These are phyloP conservation scores for Basidioascus undulatus DNA, from an alignment of 768 basidiomycete genomes.

Conservation along the genomic window DNA sequence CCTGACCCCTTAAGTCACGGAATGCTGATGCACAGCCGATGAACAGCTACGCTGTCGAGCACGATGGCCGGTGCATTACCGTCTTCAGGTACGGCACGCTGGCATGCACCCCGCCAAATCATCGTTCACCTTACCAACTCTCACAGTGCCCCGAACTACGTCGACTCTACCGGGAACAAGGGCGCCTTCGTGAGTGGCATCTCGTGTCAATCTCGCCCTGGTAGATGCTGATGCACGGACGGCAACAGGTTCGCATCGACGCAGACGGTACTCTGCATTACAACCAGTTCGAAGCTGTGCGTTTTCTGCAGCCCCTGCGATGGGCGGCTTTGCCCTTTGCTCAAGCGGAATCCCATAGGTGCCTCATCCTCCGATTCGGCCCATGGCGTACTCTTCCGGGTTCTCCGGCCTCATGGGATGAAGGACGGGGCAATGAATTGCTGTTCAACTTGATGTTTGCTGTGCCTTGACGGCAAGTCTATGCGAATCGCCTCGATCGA, in stretches of 20 bases:
- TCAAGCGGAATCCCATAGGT: too few species aligned
- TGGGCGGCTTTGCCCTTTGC: too few species aligned
- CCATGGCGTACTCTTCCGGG: slow-evolving; percentile 1
- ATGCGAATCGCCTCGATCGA: too few species aligned
- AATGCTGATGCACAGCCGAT: slow-evolving; percentile 2
- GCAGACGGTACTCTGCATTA: slow-evolving; percentile 10
- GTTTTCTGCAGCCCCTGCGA: too few species aligned
- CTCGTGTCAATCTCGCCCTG: neutral
- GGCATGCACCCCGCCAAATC: slow-evolving; percentile 90
- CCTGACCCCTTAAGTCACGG: neutral
- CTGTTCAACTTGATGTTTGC: too few species aligned
- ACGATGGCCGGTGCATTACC: slow-evolving; percentile 81
- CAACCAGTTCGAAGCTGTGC: slow-evolving; percentile 11
- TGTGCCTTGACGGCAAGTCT: too few species aligned
- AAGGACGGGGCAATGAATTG: too few species aligned
- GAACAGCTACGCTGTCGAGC: slow-evolving; percentile 90
- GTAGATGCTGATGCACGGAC: slow-evolving; percentile 14
- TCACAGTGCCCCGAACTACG: slow-evolving; percentile 17
- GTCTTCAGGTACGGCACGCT: slow-evolving; percentile 24
- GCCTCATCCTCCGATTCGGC: slow-evolving; percentile 4
- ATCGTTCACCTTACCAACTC: too few species aligned
- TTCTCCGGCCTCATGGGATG: too few species aligned
- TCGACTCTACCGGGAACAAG: slow-evolving; percentile 17
- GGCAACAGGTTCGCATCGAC: slow-evolving; percentile 46
- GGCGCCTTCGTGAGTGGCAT: slow-evolving; percentile 1